These are phyloP conservation scores for Colletotrichum simmondsii DNA, from an alignment of 2,329 filamentous ascomycete genomes.

Conservation along the genomic window DNA sequence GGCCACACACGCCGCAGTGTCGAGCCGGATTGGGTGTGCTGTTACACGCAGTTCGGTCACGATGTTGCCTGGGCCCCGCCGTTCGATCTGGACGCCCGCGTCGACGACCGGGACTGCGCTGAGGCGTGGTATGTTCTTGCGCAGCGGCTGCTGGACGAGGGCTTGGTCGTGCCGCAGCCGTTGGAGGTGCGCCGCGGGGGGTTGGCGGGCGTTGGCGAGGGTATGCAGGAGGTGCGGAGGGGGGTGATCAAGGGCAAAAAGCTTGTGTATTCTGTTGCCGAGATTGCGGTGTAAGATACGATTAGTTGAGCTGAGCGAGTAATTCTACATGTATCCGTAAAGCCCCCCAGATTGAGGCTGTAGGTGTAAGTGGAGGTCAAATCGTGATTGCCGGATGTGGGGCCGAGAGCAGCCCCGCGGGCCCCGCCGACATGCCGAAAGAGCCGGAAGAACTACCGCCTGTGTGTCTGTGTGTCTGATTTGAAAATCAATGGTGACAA, in stretches of 20 bases:
- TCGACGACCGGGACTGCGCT: neutral
- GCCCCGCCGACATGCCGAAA: too few relatives aligned
- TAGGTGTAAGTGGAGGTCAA: too few relatives aligned
- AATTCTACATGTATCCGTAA: too few relatives aligned
- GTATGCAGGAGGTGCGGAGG: neutral
- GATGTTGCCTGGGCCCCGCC: neutral
- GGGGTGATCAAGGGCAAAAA: neutral
- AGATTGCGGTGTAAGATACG: neutral
- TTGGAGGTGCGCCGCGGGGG: neutral
- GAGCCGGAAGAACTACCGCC: too few relatives aligned
- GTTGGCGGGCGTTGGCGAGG: neutral
- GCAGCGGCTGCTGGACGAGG: neutral
- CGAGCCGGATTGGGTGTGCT: conserved; percentile 36
- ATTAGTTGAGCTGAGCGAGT: neutral
- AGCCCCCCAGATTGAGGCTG: too few relatives aligned
- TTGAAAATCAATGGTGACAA: too few relatives aligned
- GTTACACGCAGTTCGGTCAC: conserved; percentile 33
- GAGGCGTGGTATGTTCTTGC: neutral
- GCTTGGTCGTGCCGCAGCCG: neutral
- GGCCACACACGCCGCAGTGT: conserved; percentile 39
- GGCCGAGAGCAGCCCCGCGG: too few relatives aligned
- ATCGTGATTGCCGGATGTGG: too few relatives aligned
- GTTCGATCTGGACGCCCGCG: neutral
- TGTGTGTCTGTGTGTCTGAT: too few relatives aligned
- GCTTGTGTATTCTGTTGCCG: conserved; percentile 2